phyloP scores from a whole-genome alignment of 2,329 filamentous ascomycete genomes.

The Fusarium ambrosium region DNA sequence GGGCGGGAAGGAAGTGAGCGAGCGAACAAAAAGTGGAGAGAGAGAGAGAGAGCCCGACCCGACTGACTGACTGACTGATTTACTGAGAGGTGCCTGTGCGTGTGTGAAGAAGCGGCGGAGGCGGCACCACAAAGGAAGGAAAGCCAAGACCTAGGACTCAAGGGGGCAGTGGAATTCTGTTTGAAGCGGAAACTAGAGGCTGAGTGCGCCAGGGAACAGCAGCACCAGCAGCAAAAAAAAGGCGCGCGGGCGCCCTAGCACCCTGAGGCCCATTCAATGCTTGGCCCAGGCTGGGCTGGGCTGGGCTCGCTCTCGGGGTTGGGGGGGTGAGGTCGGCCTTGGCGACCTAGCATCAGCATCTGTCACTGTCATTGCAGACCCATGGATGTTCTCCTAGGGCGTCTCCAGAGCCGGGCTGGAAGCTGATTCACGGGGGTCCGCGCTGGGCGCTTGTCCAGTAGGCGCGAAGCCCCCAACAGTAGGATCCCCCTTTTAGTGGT shows the following conservation, averaged over 20 bases:
- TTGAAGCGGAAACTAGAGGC: conserved; percentile 12
- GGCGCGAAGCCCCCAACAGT: neutral
- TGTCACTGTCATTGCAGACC: neutral
- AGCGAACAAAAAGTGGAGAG: conserved; percentile 34
- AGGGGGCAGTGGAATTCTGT: conserved; percentile 27
- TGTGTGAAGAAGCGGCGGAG: conserved; percentile 15
- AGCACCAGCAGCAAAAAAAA: neutral
- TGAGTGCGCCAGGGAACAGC: conserved; percentile 9
- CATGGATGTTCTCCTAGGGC: neutral
- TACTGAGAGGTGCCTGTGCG: conserved; percentile 6
- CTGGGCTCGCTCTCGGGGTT: conserved; percentile 2
- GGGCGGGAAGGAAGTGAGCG: conserved; percentile 37
- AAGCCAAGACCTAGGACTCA: conserved; percentile 18
- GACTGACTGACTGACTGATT: neutral
- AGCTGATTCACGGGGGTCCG: neutral
- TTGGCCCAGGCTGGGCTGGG: conserved; percentile 2
- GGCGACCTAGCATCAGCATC: neutral
- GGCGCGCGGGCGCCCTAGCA: neutral
- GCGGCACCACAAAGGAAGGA: conserved; percentile 2
- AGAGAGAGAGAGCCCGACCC: conserved; percentile 14
- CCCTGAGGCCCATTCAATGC: conserved; percentile 11
- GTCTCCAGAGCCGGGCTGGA: conserved; percentile 3
- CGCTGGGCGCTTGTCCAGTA: conserved; percentile 12
- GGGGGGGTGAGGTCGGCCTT: conserved; percentile 5
- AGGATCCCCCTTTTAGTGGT: conserved; percentile 3